Evolutionary conservation across 352 stramenopile genomes (phyloP).

Genomic region (Phytopythium litorale): DNA sequence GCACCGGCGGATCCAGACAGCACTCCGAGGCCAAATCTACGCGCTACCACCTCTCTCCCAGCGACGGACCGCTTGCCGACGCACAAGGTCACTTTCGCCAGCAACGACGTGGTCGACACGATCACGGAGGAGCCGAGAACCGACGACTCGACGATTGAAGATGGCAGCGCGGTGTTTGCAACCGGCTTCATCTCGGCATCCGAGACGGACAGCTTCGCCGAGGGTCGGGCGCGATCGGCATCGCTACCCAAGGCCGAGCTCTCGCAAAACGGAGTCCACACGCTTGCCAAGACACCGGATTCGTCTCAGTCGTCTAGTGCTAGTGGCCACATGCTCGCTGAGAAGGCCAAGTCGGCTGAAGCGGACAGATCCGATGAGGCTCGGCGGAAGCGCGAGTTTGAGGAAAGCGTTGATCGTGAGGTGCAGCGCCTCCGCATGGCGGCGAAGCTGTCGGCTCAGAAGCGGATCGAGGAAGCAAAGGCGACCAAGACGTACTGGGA

Average conservation of each 20-base stretch:
- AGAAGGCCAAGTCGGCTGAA: slow-evolving; percentile 6
- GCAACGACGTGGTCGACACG: slow-evolving; percentile 8
- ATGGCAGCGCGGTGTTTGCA: not conserved
- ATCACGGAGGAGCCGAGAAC: slow-evolving; percentile 23
- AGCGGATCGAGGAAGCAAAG: slow-evolving; percentile 73
- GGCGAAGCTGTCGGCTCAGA: slow-evolving; percentile 66
- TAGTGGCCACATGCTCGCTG: not conserved
- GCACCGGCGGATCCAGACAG: not conserved
- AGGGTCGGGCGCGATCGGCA: slow-evolving; percentile 3
- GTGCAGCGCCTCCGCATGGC: slow-evolving; percentile 57
- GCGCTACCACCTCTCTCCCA: not conserved
- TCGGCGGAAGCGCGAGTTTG: slow-evolving; percentile 46
- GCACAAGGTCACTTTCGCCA: slow-evolving; percentile 1
- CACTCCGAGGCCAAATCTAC: not conserved
- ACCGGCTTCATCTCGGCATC: not conserved
- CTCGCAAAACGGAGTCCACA: slow-evolving; percentile 2
- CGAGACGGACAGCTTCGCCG: not conserved
- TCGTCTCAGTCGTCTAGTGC: not conserved
- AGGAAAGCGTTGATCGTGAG: slow-evolving; percentile 63
- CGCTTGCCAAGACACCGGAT: slow-evolving; percentile 7
- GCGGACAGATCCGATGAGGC: slow-evolving; percentile 15
- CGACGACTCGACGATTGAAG: not conserved
- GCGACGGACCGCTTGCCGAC: not conserved
- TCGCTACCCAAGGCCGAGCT: slow-evolving; percentile 7
- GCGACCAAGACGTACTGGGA: slow-evolving; percentile 59